These are phyloP conservation scores for Thamnidium elegans DNA, from an alignment of 192 early-diverging fungal species.

Conservation along the genomic window DNA sequence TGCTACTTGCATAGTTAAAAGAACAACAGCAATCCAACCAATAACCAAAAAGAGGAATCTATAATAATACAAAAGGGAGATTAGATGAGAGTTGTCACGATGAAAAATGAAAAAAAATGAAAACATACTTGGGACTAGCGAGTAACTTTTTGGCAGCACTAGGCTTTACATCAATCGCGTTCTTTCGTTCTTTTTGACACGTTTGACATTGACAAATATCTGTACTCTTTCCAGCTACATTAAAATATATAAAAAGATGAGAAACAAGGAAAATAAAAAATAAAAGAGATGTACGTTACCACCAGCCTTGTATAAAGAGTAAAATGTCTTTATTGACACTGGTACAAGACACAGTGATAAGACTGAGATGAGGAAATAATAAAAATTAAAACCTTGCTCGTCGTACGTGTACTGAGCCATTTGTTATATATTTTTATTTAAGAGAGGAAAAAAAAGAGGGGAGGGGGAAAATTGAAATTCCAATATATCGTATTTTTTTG, in stretches of 20 bases:
- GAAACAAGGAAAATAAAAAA: neutral
- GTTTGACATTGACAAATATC: constrained; percentile 22
- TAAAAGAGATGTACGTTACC: neutral
- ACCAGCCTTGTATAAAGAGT: constrained; percentile 9
- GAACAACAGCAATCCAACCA: constrained; percentile 69
- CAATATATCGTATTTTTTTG: neutral
- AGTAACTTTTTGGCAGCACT: constrained; percentile 11
- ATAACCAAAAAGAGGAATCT: constrained; percentile 46
- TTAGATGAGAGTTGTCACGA: neutral
- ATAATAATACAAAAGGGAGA: neutral
- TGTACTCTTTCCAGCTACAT: constrained; percentile 9
- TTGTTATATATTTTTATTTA: neutral
- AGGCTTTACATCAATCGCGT: constrained; percentile 12
- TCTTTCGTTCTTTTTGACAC: constrained; percentile 21
- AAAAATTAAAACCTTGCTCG: constrained; percentile 91
- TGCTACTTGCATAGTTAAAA: constrained; percentile 60
- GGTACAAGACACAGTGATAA: constrained; percentile 83
- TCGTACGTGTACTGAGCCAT: constrained; percentile 91
- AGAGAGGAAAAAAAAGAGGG: neutral
- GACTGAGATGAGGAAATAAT: constrained; percentile 88
- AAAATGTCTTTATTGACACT: constrained; percentile 46
- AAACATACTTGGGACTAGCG: constrained; percentile 26
- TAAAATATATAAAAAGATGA: neutral
- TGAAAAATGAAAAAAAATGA: neutral
- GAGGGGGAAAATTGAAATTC: neutral